Evolutionary conservation across 2,329 filamentous ascomycete genomes (phyloP), one percentile per base, ranked within the genome.

Genomic region (Aspergillus neoniger): DNA sequence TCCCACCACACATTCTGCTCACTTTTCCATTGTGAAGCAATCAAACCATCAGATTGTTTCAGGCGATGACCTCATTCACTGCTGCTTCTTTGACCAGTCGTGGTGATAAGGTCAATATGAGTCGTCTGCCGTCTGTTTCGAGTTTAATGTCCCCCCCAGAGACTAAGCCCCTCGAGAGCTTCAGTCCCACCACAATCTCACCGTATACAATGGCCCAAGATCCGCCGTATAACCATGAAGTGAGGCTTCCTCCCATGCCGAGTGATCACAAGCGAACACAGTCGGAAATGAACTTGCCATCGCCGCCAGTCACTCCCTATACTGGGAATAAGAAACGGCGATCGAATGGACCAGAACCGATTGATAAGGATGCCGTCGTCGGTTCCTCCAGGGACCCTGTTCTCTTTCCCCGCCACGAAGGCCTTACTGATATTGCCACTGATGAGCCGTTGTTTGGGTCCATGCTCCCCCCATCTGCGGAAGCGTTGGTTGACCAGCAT

Each of bases 91-190:
- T 65, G 43, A 55, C 64, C 58, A 66, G 63, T 36, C 61, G 67
- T 62, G 63, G 57, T 59, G 62, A 69, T 57, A 67, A 67, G 56
- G 61, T 63, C 67, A 74, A 63, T 55, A 80, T 80, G 78, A 76
- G 74, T 71, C 75, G 72, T 61, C 68, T 80, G 65, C 77, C 77
- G 30, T 73, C 76, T 53, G 74, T 80, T 44, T 76, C 77, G 54
- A 80, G 73, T 69, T 73, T 80, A 53, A 79, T 80, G 76, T 80
- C 78, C 63, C 78, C 78, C 43, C 78, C 78, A 59, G 77, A 80
- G 69, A 63, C 72, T n/a, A 85, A 79, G 51, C 82, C 82, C 19
- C 76, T 83, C 3, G 83, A 83, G 58, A 83, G 72, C 52, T 80
- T 80, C 67, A 68, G 73, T 58, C 65, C 70, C 38, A 55, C 25